Base-by-base conservation (phyloP, 2,329 filamentous ascomycete species). In the Sarocladium brachiariae region DNA sequence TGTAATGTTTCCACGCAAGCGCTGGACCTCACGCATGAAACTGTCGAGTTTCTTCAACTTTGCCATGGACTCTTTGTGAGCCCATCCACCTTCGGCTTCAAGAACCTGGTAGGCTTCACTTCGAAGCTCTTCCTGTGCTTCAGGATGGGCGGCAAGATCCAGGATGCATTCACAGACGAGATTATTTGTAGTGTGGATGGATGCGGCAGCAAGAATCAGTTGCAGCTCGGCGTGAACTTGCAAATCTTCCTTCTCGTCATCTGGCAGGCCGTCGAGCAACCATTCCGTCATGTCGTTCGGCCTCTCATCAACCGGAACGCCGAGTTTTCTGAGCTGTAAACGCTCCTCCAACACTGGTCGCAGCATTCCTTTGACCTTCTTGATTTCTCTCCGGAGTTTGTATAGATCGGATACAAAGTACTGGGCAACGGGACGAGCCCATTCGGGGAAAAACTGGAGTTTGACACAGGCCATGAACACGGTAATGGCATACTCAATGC, bases 361-460 rank as follows among this genome's bases (percentile, higher is more conserved):
- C 13, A 77, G 59, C 63, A 77, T 68, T 6, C 61, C 59, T 55
- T 69, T 65, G 10, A 71, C 74, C 24, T 60, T 64, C 9, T 63
- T 61, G 30, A 76, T 64, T 53, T 76, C 72, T 38, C 62, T 63
- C 8, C 63, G 63, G 52, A 76, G 74, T 55, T 71, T 70, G 46
- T 65, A 60, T 19, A 77, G 57, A 52, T 77, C 74, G 5, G 70
- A 66, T 3, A 77, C 71, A 23, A 75, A 56, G 55, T 71, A 69
- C 54, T 75, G 71, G 1, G 66, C 73, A 1, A 70, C 41, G 1
- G 74, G 74, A 2, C 74, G 71, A 53, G 72, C 63, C 72, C 74
- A 76, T 10, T 67, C 66, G 1, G 74, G 74, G 51, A 77, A 75
- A 56, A 76, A 69, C 53, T 77, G 74, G 34, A 83, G 66, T 56